Evolutionary conservation across 768 basidiomycete genomes (phyloP).

Genomic region (Cantharellus cinnabarinus): DNA sequence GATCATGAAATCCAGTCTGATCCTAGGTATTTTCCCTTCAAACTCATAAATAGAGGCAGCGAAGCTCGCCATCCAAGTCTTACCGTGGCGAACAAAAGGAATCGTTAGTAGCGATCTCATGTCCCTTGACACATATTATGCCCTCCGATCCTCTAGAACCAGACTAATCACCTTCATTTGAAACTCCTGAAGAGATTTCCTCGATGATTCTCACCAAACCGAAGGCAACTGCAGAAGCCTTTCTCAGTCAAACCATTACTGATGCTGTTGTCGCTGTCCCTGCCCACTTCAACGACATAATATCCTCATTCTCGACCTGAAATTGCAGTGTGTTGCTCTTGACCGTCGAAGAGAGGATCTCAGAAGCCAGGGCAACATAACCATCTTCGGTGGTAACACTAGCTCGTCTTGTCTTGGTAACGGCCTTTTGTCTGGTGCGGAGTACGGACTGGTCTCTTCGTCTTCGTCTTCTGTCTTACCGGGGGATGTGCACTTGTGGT

Average conservation of each 20-base stretch:
- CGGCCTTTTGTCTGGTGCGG: too few species aligned
- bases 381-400: constrained; percentile 31
- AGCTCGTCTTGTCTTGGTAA: constrained; percentile 17
- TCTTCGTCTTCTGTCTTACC: too few species aligned
- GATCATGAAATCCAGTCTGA: constrained; percentile 29
- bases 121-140: neutral
- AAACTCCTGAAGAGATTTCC: constrained; percentile 28
- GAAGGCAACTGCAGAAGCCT: constrained; percentile 33
- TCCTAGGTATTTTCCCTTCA: constrained; percentile 32
- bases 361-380: constrained; percentile 31
- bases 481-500: too few species aligned
- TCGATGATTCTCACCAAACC: constrained; percentile 34
- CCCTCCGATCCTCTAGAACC: neutral
- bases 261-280: constrained; percentile 30
- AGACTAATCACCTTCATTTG: neutral
- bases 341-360: constrained; percentile 31
- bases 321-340: constrained; percentile 30
- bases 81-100: constrained; percentile 35
- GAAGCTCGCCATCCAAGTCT: constrained; percentile 32
- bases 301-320: constrained; percentile 32
- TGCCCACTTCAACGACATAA: constrained; percentile 33
- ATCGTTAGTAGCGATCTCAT: constrained; percentile 20
- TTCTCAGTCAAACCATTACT: constrained; percentile 26
- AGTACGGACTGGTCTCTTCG: too few species aligned
- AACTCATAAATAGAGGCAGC: constrained; percentile 23